phyloP scores from a whole-genome alignment of 164 flowering plant genomes.

The Magnolia kwangsiensis region DNA sequence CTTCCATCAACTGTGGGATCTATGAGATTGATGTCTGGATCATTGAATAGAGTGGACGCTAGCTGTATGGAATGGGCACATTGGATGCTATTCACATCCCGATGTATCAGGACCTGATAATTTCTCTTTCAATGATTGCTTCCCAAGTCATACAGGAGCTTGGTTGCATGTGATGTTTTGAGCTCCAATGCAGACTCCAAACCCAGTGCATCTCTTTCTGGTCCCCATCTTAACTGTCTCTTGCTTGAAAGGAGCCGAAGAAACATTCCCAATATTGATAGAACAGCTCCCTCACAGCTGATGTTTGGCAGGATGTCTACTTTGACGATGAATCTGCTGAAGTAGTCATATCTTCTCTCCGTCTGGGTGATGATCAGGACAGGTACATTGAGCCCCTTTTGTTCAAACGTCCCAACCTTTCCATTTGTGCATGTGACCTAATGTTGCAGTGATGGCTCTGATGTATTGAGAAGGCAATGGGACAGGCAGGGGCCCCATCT shows the following conservation, averaged over 20 bases:
- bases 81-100: neutral
- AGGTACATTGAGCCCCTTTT: conserved; percentile 32
- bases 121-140: neutral
- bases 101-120: neutral
- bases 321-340: conserved; percentile 98
- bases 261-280: neutral
- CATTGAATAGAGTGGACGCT: neutral
- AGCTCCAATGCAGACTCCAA: neutral
- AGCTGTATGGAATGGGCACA: neutral
- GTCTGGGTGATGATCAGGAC: conserved; percentile 85
- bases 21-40: neutral
- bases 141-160: neutral
- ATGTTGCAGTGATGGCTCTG: neutral
- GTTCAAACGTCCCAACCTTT: neutral
- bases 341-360: conserved; percentile 87
- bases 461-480: neutral
- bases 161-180: neutral
- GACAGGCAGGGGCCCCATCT: neutral
- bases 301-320: conserved; percentile 71
- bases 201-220: neutral
- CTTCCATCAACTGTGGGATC: neutral
- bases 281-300: neutral
- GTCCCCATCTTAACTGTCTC: neutral
- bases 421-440: neutral
- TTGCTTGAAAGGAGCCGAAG: neutral